Evolutionary conservation across 2,329 filamentous ascomycete species (phyloP), one percentile per base, ranked within the genome.

Genomic region (Fusarium napiforme): DNA sequence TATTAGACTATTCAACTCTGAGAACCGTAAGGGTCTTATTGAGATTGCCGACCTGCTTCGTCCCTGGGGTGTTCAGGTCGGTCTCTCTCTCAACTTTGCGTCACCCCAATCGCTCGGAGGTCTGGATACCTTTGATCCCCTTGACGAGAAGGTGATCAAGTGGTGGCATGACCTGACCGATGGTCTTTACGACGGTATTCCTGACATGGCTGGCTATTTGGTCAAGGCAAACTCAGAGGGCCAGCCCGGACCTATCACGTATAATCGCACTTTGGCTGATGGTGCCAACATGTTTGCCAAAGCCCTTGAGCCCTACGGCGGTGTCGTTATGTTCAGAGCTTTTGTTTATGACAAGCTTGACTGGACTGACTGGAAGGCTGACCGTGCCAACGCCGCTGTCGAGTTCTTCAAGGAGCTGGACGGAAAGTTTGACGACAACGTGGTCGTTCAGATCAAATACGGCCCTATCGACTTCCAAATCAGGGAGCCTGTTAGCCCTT

Each of bases 381-480:
- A 93, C 78, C 87, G 92, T 5, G 92, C 92, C 4, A 93, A 93
- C 61, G 92, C 91, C 0, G 91, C 90, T 1, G 90, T 93, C 0
- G 84, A 93, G 2, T 92, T 88, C 80, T 93, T 93, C 79, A 83
- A 88, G 21, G 84, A 85, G 2, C 85, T 93, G 0, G 92, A 93
- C 75, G 87, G 85, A 9, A 79, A 90, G 67, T 93, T 93, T 64
- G 89, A 91, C 28, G 89, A 91, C 50, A 93, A 93, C 52, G 91
- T 93, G 0, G 85, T 93, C 0, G 85, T 93, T 5, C 92, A 94
- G 78, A 90, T 93, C 80, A 94, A 93, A 80, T 93, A 91, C 70
- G 92, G 92, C 0, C 91, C 92, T 0, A 93, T 93, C 67, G 92
- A 93, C 77, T 93, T 93, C 79, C 92, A 93, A 75, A 90, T 93